These are phyloP conservation scores for Phytophthora chlamydospora DNA, from an alignment of 352 stramenopile genomes.

Conservation along the genomic window DNA sequence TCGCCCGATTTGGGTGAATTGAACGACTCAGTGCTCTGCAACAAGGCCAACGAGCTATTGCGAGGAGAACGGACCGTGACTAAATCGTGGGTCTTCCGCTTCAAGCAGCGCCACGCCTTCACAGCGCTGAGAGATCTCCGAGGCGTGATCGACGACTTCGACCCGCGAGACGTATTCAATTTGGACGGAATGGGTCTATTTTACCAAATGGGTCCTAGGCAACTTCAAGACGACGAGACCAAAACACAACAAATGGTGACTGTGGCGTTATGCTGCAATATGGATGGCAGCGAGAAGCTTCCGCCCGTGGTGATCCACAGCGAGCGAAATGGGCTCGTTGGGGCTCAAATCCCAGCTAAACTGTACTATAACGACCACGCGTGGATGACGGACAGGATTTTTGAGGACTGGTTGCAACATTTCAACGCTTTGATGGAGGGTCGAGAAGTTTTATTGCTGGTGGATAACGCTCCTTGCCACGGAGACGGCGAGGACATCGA, in stretches of 20 bases:
- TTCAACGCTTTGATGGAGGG: conserved; percentile 25
- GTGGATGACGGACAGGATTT: conserved; percentile 22
- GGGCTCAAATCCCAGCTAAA: conserved; percentile 13
- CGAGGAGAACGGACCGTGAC: conserved; percentile 14
- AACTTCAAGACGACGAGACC: conserved; percentile 13
- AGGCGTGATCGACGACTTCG: conserved; percentile 18
- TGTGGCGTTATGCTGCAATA: conserved; percentile 28
- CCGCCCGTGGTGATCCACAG: conserved; percentile 26
- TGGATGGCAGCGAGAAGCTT: conserved; percentile 28
- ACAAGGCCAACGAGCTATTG: conserved; percentile 27
- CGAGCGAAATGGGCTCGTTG: conserved; percentile 5
- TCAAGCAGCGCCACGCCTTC: conserved; percentile 25
- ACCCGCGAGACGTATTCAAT: conserved; percentile 25
- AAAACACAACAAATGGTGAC: conserved; percentile 16
- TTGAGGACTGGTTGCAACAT: conserved; percentile 24
- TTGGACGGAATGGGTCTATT: conserved; percentile 27
- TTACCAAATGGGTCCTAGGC: conserved; percentile 20
- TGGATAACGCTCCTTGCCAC: conserved; percentile 28
- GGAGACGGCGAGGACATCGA: conserved; percentile 7
- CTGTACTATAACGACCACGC: conserved; percentile 21
- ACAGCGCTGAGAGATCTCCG: conserved; percentile 20
- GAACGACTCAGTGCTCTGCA: conserved; percentile 16
- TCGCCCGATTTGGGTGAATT: conserved; percentile 13
- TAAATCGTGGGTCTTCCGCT: conserved; percentile 30
- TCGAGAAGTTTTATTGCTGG: conserved; percentile 22